Conservation (phyloP, 345 rosid genomes). For the Streptanthus diversifolius region DNA sequence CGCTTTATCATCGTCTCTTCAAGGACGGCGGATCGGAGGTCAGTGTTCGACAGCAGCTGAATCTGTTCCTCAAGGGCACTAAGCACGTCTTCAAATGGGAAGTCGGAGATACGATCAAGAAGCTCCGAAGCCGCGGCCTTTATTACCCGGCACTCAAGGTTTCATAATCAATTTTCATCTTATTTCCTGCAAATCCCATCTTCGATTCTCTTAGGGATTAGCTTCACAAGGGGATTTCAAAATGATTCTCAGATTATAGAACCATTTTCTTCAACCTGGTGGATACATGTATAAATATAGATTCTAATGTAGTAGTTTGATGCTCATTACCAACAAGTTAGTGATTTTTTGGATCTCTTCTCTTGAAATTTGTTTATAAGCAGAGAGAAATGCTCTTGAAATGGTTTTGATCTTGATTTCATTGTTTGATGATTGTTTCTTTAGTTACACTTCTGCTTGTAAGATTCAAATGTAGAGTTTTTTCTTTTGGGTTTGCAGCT, state of each 20-base stretch:
- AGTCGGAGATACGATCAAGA: conserved; percentile 76
- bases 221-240: background rate
- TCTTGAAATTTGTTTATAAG: background rate
- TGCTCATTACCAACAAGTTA: background rate
- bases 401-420: background rate
- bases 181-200: background rate
- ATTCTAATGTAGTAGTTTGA: background rate
- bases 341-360: background rate
- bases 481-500: conserved; percentile 48
- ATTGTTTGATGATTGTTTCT: background rate
- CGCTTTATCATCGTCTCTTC: conserved; percentile 67
- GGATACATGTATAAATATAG: conserved; percentile 1
- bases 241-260: background rate
- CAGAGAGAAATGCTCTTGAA: background rate
- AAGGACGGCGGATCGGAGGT: conserved; percentile 68
- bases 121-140: conserved; percentile 70
- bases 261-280: background rate
- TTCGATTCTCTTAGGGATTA: background rate
- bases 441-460: background rate
- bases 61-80: conserved; percentile 70
- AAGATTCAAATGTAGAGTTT: background rate
- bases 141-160: conserved; percentile 92
- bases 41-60: conserved; percentile 65
- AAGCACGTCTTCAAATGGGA: conserved; percentile 97
- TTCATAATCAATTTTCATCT: background rate